Conservation (phyloP, 139 green algal species). For the Coelastrella sp. region DNA sequence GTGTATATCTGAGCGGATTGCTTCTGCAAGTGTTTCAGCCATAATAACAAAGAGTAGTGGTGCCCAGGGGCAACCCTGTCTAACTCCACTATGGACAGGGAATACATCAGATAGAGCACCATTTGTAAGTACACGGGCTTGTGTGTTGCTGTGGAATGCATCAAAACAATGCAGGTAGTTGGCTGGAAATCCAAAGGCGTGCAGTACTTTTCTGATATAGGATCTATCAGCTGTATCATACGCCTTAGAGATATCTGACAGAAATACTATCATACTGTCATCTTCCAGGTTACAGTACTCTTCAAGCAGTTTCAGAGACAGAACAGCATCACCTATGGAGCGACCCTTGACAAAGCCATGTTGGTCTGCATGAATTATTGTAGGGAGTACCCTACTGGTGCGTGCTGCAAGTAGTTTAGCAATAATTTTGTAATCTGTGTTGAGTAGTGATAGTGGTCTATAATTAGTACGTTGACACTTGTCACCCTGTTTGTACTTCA, state of each 20-base stretch:
- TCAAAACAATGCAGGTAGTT: constrained; percentile 11
- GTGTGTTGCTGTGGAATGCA: constrained; percentile 3
- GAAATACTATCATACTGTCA: neutral
- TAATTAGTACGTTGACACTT: neutral
- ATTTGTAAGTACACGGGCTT: neutral
- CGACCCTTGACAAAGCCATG: constrained; percentile 4
- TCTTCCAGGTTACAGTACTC: neutral
- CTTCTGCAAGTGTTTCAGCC: neutral
- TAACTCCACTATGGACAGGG: neutral
- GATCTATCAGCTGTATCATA: constrained; percentile 3
- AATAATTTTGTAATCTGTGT: constrained; percentile 25
- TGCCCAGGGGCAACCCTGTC: constrained; percentile 5
- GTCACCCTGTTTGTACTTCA: constrained; percentile 14
- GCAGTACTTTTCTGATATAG: neutral
- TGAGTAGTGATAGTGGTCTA: neutral
- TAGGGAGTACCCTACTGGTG: neutral
- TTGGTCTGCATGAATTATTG: neutral
- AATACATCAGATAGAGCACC: neutral
- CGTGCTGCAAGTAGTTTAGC: constrained; percentile 3
- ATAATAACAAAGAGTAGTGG: constrained; percentile 6
- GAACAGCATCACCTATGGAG: neutral
- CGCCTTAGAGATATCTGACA: constrained; percentile 12
- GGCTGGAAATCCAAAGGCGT: neutral
- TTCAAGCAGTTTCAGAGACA: neutral
- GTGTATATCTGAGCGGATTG: neutral